Evolutionary conservation across 345 rosid species (phyloP), one percentile per base, ranked within the genome.

Genomic region (Lepidium didymum): DNA sequence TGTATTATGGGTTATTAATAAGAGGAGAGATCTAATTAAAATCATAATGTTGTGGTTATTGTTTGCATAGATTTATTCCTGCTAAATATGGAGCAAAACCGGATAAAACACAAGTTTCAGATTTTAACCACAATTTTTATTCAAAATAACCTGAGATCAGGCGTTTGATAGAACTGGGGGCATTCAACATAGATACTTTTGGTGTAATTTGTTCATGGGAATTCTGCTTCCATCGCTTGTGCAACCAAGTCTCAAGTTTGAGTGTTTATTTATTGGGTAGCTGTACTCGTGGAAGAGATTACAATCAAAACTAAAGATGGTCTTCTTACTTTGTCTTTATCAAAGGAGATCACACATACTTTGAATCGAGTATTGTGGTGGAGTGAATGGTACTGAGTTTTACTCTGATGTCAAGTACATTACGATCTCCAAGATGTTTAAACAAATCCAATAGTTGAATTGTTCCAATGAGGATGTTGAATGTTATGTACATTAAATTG

Each of bases 21-120:
- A 42, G 23, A 67, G 2, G 43, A 33, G 21, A 40, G 4, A 41
- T 53, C 14, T 56, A 54, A 1, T 21, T 3, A 21, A 21, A 43
- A 54, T 34, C 18, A 41, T 1, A 19, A 37, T 23, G 13, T 49
- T 6, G 51, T 40, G 8, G 4, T 27, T 34, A 10, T 36, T n/a
- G 1, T 34, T n/a, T n/a, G 59, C 79, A 92, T 96, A 87, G 85
- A 78, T 92, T 89, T 75, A 76, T 92, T 45, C 97, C 96, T 40
- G 86, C 94, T 1, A 92, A 92, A 42, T 92, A 85, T 62, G 97
- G 97, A 68, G 80, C 82, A 38, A 84, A 92, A 77, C 83, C 96
- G 2, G 89, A 87, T 41, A 86, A 81, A 81, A 67, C 69, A 47
- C 90, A 81, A 67, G 76, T 92, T 62, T 79, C 82, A 2, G 85